Conservation (phyloP, 2,329 filamentous ascomycete genomes). For the Scorias spongiosa region DNA sequence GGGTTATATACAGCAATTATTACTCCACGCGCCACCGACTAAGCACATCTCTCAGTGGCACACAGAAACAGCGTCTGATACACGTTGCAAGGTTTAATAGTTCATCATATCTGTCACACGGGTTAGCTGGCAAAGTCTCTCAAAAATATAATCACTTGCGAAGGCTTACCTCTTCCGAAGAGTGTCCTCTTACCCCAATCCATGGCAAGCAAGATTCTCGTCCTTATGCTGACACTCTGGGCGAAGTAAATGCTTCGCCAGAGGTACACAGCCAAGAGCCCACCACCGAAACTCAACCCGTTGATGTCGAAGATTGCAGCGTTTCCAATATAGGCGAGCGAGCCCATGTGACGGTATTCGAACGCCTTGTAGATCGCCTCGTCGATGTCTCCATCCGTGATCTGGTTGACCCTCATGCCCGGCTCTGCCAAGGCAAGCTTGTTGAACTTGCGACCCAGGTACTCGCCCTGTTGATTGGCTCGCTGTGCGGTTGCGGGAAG, state of each 20-base stretch:
- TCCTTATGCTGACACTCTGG: constrained; percentile 87
- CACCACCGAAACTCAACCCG: constrained; percentile 65
- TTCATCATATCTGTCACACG: constrained; percentile 18
- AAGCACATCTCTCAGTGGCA: no score
- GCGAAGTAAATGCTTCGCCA: constrained; percentile 97
- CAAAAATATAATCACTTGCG: not conserved
- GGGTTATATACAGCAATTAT: no score
- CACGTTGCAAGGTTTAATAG: constrained; percentile 7
- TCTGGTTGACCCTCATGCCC: constrained; percentile 62
- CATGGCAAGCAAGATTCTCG: constrained; percentile 80
- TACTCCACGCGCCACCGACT: no score
- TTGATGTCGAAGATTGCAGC: constrained; percentile 86
- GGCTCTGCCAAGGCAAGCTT: constrained; percentile 66
- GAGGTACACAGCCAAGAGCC: constrained; percentile 82
- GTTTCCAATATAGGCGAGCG: constrained; percentile 88
- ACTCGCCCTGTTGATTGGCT: constrained; percentile 87
- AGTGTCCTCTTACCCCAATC: constrained; percentile 95
- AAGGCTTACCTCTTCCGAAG: constrained; percentile 73
- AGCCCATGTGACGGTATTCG: constrained; percentile 83
- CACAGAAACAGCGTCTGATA: no score
- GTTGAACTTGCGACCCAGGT: constrained; percentile 87
- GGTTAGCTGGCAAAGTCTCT: constrained; percentile 4
- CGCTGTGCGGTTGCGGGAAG: constrained; percentile 91
- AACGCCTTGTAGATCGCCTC: constrained; percentile 89
- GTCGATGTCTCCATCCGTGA: constrained; percentile 80